Conservation (phyloP, 192 early-diverging fungal species). For the Coemansia furcata region DNA sequence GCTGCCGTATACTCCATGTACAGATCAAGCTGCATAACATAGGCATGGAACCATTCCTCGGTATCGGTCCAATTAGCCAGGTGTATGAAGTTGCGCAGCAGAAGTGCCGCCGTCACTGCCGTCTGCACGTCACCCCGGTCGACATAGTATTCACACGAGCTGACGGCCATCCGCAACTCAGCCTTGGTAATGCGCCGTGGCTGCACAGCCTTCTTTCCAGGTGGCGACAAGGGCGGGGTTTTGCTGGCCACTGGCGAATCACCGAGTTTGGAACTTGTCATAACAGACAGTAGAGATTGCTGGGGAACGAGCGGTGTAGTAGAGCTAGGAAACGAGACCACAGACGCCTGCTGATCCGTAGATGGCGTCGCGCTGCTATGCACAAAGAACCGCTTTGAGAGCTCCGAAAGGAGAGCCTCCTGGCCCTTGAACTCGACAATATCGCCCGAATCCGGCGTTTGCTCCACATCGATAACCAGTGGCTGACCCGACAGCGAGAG, state of each 20-base stretch:
- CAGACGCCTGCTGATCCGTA: background rate
- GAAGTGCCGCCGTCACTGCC: constrained; percentile 48
- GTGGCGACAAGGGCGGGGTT: background rate
- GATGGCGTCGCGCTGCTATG: background rate
- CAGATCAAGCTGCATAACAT: constrained; percentile 42
- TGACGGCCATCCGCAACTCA: constrained; percentile 30
- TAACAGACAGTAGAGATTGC: background rate
- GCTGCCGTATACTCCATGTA: constrained; percentile 32
- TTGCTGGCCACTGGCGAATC: background rate
- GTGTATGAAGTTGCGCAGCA: constrained; percentile 47
- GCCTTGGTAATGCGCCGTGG: constrained; percentile 35
- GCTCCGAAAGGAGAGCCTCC: background rate
- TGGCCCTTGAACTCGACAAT: background rate
- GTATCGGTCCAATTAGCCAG: constrained; percentile 25
- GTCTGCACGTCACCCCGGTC: constrained; percentile 49
- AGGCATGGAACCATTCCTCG: constrained; percentile 41
- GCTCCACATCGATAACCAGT: background rate
- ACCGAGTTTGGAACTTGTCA: background rate
- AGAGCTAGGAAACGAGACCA: background rate
- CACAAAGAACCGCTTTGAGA: background rate
- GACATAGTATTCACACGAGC: constrained; percentile 50
- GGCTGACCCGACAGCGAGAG: background rate
- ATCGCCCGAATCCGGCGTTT: background rate
- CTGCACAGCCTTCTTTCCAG: constrained; percentile 3
- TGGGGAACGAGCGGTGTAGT: background rate